phyloP scores from a whole-genome alignment of 495 filamentous ascomycete species.

The Physcia stellaris region DNA sequence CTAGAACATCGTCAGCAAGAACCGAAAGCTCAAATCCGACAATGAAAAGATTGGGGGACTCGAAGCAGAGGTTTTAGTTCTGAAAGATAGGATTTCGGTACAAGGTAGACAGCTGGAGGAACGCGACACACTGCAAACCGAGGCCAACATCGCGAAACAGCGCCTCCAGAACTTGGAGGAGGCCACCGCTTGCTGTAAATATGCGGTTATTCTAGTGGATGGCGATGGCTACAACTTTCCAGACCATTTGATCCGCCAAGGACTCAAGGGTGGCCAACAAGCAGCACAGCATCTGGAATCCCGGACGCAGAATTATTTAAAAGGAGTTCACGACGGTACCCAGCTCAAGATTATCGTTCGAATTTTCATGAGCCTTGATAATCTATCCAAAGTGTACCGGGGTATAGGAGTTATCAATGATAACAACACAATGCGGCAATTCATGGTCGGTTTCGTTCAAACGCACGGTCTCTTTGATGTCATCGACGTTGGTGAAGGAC shows the following conservation, averaged over 20 bases:
- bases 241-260: slow-evolving; percentile 36
- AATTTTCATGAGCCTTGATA: slow-evolving; percentile 44
- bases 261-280: slow-evolving; percentile 39
- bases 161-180: too few species aligned
- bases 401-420: slow-evolving; percentile 36
- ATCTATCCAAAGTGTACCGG: slow-evolving; percentile 35
- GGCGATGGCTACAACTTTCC: slow-evolving; percentile 39
- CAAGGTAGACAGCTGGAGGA: too few species aligned
- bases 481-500: slow-evolving; percentile 46
- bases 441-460: slow-evolving; percentile 44
- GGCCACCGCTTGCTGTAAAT: too few species aligned
- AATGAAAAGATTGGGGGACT: too few species aligned
- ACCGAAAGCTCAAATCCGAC: too few species aligned
- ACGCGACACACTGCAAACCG: too few species aligned
- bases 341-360: slow-evolving; percentile 46
- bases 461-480: slow-evolving; percentile 46
- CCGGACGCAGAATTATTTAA: slow-evolving; percentile 31
- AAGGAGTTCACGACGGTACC: slow-evolving; percentile 31
- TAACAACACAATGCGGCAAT: slow-evolving; percentile 37
- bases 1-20: too few species aligned
- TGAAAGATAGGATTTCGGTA: too few species aligned
- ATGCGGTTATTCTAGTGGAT: too few species aligned
- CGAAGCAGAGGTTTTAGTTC: too few species aligned
- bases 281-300: slow-evolving; percentile 41
- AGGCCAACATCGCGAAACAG: too few species aligned